These are phyloP conservation scores for Penicillium samsonianum DNA, from an alignment of 495 filamentous ascomycete genomes.

Conservation along the genomic window DNA sequence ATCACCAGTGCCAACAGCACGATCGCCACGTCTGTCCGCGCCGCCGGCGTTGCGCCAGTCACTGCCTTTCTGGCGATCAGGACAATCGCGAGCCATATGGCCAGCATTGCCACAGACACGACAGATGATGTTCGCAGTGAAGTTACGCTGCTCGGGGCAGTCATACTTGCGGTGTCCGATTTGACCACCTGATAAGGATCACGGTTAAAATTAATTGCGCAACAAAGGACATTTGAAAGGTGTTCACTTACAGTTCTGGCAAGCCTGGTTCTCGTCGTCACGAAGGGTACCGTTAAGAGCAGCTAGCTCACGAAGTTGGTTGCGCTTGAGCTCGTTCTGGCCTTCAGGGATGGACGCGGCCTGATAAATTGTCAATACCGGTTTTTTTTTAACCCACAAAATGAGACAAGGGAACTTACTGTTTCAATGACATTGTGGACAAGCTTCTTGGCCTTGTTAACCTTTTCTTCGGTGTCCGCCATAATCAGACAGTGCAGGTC, in stretches of 20 bases:
- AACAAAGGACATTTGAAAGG: conserved; percentile 3
- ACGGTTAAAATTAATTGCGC: conserved; percentile 9
- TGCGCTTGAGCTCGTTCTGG: conserved; percentile 96
- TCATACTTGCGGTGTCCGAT: conserved; percentile 99
- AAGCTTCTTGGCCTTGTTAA: conserved; percentile 95
- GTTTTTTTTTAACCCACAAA: background rate
- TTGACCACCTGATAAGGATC: conserved; percentile 65
- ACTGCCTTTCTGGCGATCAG: conserved; percentile 83
- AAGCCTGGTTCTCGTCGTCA: conserved; percentile 98
- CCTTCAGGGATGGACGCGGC: conserved; percentile 97
- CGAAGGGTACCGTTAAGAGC: conserved; percentile 97
- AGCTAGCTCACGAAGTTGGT: conserved; percentile 95
- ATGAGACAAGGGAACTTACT: conserved; percentile 54
- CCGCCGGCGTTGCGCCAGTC: conserved; percentile 78
- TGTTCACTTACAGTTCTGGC: conserved; percentile 83
- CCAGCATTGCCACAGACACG: conserved; percentile 95
- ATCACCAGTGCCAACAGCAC: conserved; percentile 75
- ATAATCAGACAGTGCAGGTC: conserved; percentile 98
- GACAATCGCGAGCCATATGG: conserved; percentile 92
- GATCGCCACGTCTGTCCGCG: conserved; percentile 45
- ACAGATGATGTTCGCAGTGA: conserved; percentile 98
- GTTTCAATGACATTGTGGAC: conserved; percentile 99
- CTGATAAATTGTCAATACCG: conserved; percentile 43
- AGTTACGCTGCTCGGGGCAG: conserved; percentile 96
- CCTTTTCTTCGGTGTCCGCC: conserved; percentile 98